Evolutionary conservation across 257 asterid species (phyloP).

Genomic region (Lantana camara): DNA sequence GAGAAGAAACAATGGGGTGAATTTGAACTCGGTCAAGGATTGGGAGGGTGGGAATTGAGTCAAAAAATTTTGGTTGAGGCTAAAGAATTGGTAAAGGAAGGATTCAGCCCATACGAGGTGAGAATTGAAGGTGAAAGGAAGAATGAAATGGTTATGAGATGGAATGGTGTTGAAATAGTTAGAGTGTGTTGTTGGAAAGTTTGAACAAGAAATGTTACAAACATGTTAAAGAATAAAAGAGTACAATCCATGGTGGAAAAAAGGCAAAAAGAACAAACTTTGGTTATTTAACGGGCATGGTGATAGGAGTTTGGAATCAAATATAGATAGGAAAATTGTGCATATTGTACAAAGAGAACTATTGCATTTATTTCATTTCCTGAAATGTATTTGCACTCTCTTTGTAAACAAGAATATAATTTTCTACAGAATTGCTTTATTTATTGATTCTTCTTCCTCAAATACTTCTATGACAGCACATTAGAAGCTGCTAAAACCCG

Average conservation of each 20-base stretch:
- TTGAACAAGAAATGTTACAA: conserved; percentile 18
- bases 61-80: conserved; percentile 40
- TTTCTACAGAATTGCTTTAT: too few species aligned
- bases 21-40: conserved; percentile 5
- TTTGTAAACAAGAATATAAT: too few species aligned
- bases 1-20: conserved; percentile 32
- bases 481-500: too few species aligned
- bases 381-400: too few species aligned
- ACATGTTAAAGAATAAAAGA: not conserved
- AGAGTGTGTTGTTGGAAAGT: conserved; percentile 44
- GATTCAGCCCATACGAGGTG: conserved; percentile 38
- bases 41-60: conserved; percentile 38
- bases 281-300: not conserved
- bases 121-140: conserved; percentile 33
- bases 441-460: too few species aligned
- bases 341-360: conserved; percentile 2
- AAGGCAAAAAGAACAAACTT: not conserved
- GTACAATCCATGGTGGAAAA: not conserved
- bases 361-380: too few species aligned
- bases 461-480: too few species aligned
- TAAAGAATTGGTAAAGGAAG: conserved; percentile 43
- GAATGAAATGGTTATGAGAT: conserved; percentile 48
- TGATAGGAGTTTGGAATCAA: not conserved
- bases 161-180: conserved; percentile 46
- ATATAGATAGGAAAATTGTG: not conserved